A percentile compares a stretch with the other conserved stretches of the same genome.
Evolutionary conservation across 208 protist genomes (phyloP).

Genomic region (Herpetomonas tarakana): DNA sequence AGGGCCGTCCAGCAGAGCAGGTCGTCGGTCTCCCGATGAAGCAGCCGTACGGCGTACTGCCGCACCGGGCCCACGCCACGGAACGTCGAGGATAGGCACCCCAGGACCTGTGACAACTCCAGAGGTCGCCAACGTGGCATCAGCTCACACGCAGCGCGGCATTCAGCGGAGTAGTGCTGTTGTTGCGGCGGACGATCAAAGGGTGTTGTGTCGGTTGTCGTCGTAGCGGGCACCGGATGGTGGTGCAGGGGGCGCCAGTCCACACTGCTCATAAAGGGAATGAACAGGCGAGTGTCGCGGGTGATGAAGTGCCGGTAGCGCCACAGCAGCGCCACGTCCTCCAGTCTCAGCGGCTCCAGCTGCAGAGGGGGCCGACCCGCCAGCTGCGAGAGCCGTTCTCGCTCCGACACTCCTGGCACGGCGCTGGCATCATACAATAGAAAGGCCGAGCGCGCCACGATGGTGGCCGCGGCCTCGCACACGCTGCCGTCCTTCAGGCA

Average conservation of each 20-base stretch:
- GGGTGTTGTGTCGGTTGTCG: not conserved
- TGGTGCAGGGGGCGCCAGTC: slow-evolving; percentile 68
- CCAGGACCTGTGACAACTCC: slow-evolving; percentile 58
- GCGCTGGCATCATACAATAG: slow-evolving; percentile 46
- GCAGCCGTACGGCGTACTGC: slow-evolving; percentile 58
- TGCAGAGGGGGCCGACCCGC: slow-evolving; percentile 51
- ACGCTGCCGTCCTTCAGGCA: slow-evolving; percentile 57
- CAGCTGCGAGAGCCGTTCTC: slow-evolving; percentile 56
- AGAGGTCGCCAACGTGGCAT: slow-evolving; percentile 63
- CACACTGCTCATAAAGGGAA: slow-evolving; percentile 91
- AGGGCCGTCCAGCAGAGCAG: slow-evolving; percentile 41
- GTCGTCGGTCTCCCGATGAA: slow-evolving; percentile 43
- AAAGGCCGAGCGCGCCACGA: slow-evolving; percentile 56
- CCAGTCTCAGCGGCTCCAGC: slow-evolving; percentile 50
- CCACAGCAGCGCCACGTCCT: slow-evolving; percentile 92
- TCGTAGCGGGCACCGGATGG: no score
- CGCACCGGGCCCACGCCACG: slow-evolving; percentile 46
- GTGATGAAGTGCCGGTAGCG: slow-evolving; percentile 87
- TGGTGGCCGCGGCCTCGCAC: slow-evolving; percentile 55
- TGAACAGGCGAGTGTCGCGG: slow-evolving; percentile 71
- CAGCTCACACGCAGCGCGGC: slow-evolving; percentile 63
- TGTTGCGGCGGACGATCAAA: not conserved
- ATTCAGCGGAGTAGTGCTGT: slow-evolving; percentile 47
- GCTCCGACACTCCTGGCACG: slow-evolving; percentile 58
- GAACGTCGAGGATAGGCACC: slow-evolving; percentile 78